Base-by-base conservation (phyloP, 2,329 filamentous ascomycete species). In the Cyclaneusma minus region DNA sequence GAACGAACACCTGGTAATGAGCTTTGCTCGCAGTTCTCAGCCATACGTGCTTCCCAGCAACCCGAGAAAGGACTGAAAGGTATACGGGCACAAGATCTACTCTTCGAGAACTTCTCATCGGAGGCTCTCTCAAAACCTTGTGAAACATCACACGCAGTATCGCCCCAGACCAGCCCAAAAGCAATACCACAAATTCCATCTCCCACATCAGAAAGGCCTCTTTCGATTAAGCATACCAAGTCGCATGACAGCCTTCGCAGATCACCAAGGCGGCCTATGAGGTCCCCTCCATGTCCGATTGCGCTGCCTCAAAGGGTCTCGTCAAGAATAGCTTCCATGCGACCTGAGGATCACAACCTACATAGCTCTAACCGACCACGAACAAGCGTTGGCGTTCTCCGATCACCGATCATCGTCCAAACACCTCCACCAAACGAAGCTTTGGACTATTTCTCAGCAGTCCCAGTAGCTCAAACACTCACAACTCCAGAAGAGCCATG, bases 261-360 rank as follows among this genome's bases (percentile, higher is more conserved):
- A 22, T 51, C 55, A 11, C 59, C 63, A 10, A 58, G 60, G 18
- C 60, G 61, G 11, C 62, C 63, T 20, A 59, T 61, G 8, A 54
- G 62, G 28, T 63, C 61, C 8, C 58, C 45, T 13, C 28, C 48
- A 27, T 39, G 43, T 10, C 52, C 58, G 3, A 55, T 62, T 3
- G 44, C 58, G 8, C 55, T 60, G 3, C 67, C 64, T 4, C 59
- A 62, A 3, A 60, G 68, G 13, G 49, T 60, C 13, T 71, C 68
- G 0, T 73, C 68, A 37, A 61, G 67, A 19, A 43, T 37, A 8
- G 48, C 56, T 9, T 64, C 58, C 6, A 39, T 51, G 12, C n/a
- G n/a, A n/a, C n/a, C n/a, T n/a, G n/a, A n/a, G n/a, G n/a, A n/a
- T n/a, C n/a, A n/a, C n/a, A n/a, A n/a, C n/a, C n/a, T n/a, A n/a